phyloP scores from a whole-genome alignment of 495 filamentous ascomycete genomes.

The Astrocystis sublimbata region DNA sequence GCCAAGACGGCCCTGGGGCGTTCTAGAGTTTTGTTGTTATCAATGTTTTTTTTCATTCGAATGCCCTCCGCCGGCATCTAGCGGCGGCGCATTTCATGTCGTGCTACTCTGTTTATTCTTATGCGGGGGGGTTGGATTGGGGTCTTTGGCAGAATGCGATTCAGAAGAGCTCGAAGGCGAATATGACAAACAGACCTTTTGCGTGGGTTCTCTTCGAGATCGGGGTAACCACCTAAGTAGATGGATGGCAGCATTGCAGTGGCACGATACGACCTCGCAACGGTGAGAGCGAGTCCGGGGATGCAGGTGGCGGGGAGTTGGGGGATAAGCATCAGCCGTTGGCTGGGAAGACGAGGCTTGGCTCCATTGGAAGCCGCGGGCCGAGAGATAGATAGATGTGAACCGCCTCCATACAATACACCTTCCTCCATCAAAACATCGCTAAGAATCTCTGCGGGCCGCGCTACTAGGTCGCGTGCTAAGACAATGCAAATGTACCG shows the following conservation, averaged over 20 bases:
- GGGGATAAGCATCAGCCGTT: background rate
- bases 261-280: background rate
- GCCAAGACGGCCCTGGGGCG: conserved; percentile 10
- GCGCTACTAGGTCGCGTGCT: background rate
- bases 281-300: background rate
- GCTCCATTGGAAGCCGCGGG: background rate
- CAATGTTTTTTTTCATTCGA: no score
- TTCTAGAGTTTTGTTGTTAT: conserved; percentile 1
- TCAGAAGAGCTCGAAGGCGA: no score
- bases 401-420: background rate
- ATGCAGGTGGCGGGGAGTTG: background rate
- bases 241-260: no score
- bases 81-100: background rate
- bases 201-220: background rate
- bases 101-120: background rate
- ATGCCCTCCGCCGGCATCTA: background rate
- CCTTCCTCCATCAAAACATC: no score
- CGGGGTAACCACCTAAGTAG: no score
- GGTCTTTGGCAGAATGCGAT: background rate
- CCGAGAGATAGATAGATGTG: conserved; percentile 2
- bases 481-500: no score
- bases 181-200: background rate
- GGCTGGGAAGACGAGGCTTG: background rate
- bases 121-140: background rate
- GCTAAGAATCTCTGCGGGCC: background rate